Percentiles rank a stretch among this genome's conserved stretches.
Conservation (phyloP, 108 stramenopile species). For the Skeletonema grethae region DNA sequence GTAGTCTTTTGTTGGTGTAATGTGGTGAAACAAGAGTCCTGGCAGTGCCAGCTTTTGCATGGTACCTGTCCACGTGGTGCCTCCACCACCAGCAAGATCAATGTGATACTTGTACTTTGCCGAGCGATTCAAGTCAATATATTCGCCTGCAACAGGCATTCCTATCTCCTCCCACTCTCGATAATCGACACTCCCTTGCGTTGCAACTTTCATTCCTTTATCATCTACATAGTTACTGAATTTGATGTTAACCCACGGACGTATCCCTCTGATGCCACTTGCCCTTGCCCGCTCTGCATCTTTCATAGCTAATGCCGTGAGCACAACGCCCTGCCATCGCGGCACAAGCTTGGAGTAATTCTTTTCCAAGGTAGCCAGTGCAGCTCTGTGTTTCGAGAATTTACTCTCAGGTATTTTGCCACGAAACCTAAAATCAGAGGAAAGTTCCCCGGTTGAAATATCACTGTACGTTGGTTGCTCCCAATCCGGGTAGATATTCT, state of each 20-base stretch:
- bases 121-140: background rate
- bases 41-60: slow-evolving; percentile 20
- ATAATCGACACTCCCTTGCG: background rate
- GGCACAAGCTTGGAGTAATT: slow-evolving; percentile 20
- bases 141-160: background rate
- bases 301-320: slow-evolving; percentile 17
- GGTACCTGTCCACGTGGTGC: slow-evolving; percentile 27
- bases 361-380: background rate
- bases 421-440: background rate
- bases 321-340: slow-evolving; percentile 34
- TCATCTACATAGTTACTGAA: background rate
- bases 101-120: slow-evolving; percentile 6
- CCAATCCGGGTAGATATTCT: background rate
- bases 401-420: background rate
- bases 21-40: slow-evolving; percentile 28
- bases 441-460: background rate
- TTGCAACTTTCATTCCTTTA: background rate
- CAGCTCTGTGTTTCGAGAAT: background rate
- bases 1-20: slow-evolving; percentile 28
- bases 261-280: background rate
- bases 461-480: background rate
- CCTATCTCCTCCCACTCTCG: slow-evolving; percentile 7
- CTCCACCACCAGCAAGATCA: slow-evolving; percentile 11
- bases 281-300: background rate
- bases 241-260: slow-evolving; percentile 6